A percentile compares a stretch with the other conserved stretches of the same genome.
These are phyloP conservation scores for Tolypocladium ophioglossoides DNA, from an alignment of 2,329 filamentous ascomycete genomes.

Conservation along the genomic window DNA sequence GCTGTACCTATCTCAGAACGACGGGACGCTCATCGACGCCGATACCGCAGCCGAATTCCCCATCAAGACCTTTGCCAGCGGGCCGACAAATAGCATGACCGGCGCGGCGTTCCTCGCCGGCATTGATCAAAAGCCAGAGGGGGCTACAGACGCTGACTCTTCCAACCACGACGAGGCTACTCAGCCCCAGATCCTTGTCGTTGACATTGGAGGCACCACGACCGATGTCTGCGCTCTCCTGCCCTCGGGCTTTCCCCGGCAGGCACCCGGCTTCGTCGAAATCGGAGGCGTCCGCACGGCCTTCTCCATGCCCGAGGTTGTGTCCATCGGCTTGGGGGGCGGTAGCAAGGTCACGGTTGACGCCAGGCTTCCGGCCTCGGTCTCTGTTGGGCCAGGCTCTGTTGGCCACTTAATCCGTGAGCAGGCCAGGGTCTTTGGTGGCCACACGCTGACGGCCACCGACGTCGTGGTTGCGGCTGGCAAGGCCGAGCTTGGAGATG, in stretches of 20 bases:
- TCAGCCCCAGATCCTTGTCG: slow-evolving; percentile 31
- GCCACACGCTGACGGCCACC: slow-evolving; percentile 38
- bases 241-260: slow-evolving; percentile 47
- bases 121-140: slow-evolving; percentile 19
- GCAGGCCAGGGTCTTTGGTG: slow-evolving; percentile 42
- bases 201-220: slow-evolving; percentile 52
- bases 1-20: slow-evolving; percentile 41
- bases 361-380: slow-evolving; percentile 14
- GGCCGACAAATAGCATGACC: slow-evolving; percentile 43
- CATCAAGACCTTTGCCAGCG: slow-evolving; percentile 42
- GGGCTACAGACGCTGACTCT: background rate
- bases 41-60: slow-evolving; percentile 35
- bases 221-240: slow-evolving; percentile 49
- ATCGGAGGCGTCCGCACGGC: slow-evolving; percentile 49
- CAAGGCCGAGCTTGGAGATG: slow-evolving; percentile 19
- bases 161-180: background rate
- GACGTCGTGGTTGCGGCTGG: slow-evolving; percentile 35
- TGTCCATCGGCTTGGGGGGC: slow-evolving; percentile 46
- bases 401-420: slow-evolving; percentile 40
- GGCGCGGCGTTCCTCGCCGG: slow-evolving; percentile 44
- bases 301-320: slow-evolving; percentile 45
- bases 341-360: slow-evolving; percentile 26
- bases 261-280: slow-evolving; percentile 47
- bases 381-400: slow-evolving; percentile 44
- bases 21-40: slow-evolving; percentile 40